Conservation (phyloP, 257 asterid species). For the Vinca minor region DNA sequence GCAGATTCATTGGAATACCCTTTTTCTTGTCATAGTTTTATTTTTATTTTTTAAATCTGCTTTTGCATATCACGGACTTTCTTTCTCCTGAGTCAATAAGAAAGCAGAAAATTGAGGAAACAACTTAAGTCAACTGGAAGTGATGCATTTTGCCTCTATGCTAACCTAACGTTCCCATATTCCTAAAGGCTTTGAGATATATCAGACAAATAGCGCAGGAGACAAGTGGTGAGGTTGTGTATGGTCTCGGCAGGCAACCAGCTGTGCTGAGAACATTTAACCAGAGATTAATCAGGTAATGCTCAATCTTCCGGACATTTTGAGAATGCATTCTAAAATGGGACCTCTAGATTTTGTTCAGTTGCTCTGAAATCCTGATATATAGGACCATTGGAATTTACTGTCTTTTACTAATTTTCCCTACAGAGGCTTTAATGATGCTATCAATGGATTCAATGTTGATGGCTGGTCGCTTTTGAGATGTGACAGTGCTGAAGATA, state of each 20-base stretch:
- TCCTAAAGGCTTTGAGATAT: slow-evolving; percentile 34
- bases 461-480: slow-evolving; percentile 89
- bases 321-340: neutral
- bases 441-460: slow-evolving; percentile 77
- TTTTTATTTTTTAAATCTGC: no score
- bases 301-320: neutral
- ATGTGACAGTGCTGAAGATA: slow-evolving; percentile 79
- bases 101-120: neutral
- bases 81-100: neutral
- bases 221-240: slow-evolving; percentile 77
- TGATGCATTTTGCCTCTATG: neutral
- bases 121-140: neutral
- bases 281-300: slow-evolving; percentile 87
- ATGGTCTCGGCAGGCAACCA: slow-evolving; percentile 90
- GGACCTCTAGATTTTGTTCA: neutral
- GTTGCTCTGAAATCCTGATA: neutral
- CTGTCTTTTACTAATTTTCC: slow-evolving; percentile 1
- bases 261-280: slow-evolving; percentile 91
- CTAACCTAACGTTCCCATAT: neutral
- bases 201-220: slow-evolving; percentile 93
- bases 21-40: neutral
- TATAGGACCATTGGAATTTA: neutral
- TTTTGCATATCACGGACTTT: neutral
- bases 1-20: neutral
- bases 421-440: slow-evolving; percentile 94